Evolutionary conservation across 106 monocot genomes (phyloP), one percentile per base, ranked within the genome.

Genomic region (Apostasia ramifera): DNA sequence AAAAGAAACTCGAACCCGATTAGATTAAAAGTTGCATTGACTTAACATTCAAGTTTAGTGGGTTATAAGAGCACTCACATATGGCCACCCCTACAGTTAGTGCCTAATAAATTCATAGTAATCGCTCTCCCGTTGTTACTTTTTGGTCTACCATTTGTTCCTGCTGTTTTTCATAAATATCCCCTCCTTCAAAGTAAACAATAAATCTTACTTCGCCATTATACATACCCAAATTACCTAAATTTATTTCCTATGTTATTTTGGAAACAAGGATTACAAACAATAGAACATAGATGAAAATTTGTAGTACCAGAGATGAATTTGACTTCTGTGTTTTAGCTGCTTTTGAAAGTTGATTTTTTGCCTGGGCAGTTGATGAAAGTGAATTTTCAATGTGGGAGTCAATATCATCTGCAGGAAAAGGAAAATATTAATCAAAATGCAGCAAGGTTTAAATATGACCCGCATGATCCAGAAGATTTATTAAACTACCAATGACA

Each of bases 281-380:
- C 26, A 26, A 26, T 26, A 26, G 26, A 6, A 62, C 43, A 15
- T 10, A 38, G 39, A 11, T 6, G 5, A n/a, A 44, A 8, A 47
- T 38, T 5, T 54, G 40, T 60, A 55, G 3, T 85, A 94, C 94
- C 90, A 94, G 55, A 39, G 94, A 94, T 6, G 90, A 91, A 39
- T 87, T 85, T 40, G 88, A 94, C 69, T 77, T 87, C 61, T 94
- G 90, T 45, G 77, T 85, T 73, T 83, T 91, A 6, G 94, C 68
- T 55, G 87, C 90, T 68, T 81, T 91, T 2, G 63, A 56, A 43
- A 94, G 87, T 63, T 91, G 94, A 14, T 70, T 70, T 66, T 81
- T 94, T 8, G 77, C 90, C 65, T 90, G 81, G 26, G 67, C 61
- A 2, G 86, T 84, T 51, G 84, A 82, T 39, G 80, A 75, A 8